Conservation (phyloP, 805 yeast species). For the Candida tammaniensis region DNA sequence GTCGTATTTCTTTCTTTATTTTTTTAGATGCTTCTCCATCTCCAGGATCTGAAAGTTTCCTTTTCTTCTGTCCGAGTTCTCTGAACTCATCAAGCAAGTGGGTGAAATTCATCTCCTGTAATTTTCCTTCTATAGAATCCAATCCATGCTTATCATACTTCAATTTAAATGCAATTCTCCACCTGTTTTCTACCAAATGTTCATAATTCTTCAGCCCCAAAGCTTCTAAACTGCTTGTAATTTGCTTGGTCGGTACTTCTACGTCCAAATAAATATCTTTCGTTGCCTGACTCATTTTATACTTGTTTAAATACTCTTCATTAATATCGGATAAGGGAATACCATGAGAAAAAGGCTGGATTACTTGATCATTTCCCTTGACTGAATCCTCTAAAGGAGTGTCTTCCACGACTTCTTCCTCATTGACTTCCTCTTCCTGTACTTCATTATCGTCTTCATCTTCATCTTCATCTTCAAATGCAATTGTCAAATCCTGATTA, state of each 20-base stretch:
- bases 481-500: slow-evolving; percentile 41
- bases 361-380: not conserved
- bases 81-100: slow-evolving; percentile 27
- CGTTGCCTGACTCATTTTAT: not conserved
- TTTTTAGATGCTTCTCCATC: slow-evolving; percentile 9
- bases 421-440: slow-evolving; percentile 20
- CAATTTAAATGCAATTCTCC: slow-evolving; percentile 52
- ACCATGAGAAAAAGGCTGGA: not conserved
- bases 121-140: slow-evolving; percentile 33
- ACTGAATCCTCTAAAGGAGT: not conserved
- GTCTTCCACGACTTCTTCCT: not conserved
- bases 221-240: not conserved
- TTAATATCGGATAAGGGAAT: slow-evolving; percentile 6
- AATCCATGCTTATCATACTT: slow-evolving; percentile 15
- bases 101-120: slow-evolving; percentile 42
- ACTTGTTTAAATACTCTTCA: slow-evolving; percentile 1
- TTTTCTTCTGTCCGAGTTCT: slow-evolving; percentile 35
- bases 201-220: not conserved
- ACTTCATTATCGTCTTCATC: slow-evolving; percentile 25
- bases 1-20: slow-evolving; percentile 18
- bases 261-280: not conserved
- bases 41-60: slow-evolving; percentile 15
- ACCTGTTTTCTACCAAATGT: slow-evolving; percentile 9
- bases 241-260: not conserved
- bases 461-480: slow-evolving; percentile 32